phyloP scores from a whole-genome alignment of 2,329 filamentous ascomycete species.

The Sphaerulina populicola region DNA sequence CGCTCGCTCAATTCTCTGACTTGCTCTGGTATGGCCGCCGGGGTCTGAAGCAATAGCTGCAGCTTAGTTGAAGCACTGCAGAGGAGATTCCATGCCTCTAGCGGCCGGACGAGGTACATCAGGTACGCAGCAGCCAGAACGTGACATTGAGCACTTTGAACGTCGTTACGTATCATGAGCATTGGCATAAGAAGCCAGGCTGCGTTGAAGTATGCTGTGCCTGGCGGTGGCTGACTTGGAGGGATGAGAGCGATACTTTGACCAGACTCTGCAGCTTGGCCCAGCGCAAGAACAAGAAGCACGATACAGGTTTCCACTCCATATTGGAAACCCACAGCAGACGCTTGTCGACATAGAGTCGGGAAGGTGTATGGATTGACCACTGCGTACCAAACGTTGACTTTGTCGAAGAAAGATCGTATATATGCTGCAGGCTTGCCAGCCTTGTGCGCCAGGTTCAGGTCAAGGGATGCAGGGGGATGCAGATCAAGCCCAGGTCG shows the following conservation, averaged over 20 bases:
- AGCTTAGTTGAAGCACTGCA: slow-evolving; percentile 75
- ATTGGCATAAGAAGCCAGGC: slow-evolving; percentile 70
- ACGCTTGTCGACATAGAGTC: slow-evolving; percentile 63
- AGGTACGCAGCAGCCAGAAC: slow-evolving; percentile 72
- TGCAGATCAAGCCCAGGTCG: slow-evolving; percentile 60
- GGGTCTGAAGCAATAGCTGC: slow-evolving; percentile 66
- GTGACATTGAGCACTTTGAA: slow-evolving; percentile 70
- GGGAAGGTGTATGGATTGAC: slow-evolving; percentile 77
- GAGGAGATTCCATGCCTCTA: slow-evolving; percentile 75
- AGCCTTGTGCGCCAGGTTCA: slow-evolving; percentile 13
- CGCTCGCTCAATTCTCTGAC: slow-evolving; percentile 66
- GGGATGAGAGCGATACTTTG: slow-evolving; percentile 63
- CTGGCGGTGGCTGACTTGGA: slow-evolving; percentile 62
- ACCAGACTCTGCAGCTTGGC: slow-evolving; percentile 64
- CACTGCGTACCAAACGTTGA: slow-evolving; percentile 79
- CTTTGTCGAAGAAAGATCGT: slow-evolving; percentile 69
- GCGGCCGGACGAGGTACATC: slow-evolving; percentile 70
- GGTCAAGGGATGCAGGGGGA: slow-evolving; percentile 40
- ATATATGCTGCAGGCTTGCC: slow-evolving; percentile 57
- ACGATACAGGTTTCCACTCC: slow-evolving; percentile 78
- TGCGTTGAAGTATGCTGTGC: slow-evolving; percentile 69
- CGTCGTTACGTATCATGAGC: slow-evolving; percentile 71
- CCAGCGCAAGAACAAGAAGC: slow-evolving; percentile 66
- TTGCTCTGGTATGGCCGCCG: slow-evolving; percentile 59
- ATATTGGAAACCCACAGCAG: slow-evolving; percentile 67